Percentiles rank a stretch among this genome's conserved stretches.
Evolutionary conservation across 2,329 filamentous ascomycete genomes (phyloP).

Genomic region (Colletotrichum sp.): DNA sequence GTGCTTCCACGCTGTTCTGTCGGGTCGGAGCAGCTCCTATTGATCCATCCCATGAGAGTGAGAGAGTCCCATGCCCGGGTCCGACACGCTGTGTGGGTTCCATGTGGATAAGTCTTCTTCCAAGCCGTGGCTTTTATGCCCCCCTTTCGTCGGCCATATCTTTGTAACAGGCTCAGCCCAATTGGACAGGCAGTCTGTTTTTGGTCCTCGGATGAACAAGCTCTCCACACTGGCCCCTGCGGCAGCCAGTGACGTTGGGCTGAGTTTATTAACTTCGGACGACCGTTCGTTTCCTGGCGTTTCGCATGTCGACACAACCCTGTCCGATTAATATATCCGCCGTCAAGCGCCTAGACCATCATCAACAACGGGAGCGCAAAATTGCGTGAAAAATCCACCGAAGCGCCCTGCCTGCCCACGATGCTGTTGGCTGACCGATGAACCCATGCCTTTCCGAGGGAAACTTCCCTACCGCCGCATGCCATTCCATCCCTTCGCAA

Average conservation of each 20-base stretch:
- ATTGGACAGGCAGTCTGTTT: background rate
- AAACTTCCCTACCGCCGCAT: background rate
- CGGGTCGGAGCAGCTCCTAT: background rate
- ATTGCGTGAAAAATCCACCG: background rate
- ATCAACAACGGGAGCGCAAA: background rate
- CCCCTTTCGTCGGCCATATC: background rate
- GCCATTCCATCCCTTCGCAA: background rate
- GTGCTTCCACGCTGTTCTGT: background rate
- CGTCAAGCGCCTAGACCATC: background rate
- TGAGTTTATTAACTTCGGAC: conserved; percentile 14
- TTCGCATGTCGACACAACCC: conserved; percentile 2
- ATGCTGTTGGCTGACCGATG: background rate
- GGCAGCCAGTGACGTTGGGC: background rate
- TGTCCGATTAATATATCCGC: background rate
- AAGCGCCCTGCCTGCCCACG: background rate
- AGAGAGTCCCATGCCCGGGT: background rate
- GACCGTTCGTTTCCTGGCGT: conserved; percentile 12
- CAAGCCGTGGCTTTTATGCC: background rate
- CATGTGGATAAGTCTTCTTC: background rate
- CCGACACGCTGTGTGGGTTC: background rate
- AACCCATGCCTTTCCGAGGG: background rate
- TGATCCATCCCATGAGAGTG: background rate
- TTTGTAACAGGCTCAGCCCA: conserved; percentile 1
- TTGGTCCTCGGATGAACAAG: background rate
- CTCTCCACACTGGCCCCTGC: background rate